These are phyloP conservation scores for Cyclocybe cylindracea DNA, from an alignment of 768 basidiomycete genomes.

Conservation along the genomic window DNA sequence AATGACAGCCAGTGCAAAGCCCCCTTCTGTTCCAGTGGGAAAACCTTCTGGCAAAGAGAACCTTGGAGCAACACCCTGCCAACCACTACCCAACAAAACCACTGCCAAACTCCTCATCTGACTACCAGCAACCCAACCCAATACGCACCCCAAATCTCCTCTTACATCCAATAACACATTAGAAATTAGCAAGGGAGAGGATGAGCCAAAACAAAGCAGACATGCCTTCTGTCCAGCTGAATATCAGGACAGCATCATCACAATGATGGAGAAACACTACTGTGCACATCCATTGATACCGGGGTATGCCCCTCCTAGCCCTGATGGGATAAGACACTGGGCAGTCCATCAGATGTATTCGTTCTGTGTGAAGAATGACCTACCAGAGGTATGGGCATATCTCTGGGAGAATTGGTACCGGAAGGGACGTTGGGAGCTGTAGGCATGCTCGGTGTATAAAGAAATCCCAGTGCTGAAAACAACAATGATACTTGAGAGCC, in stretches of 20 bases:
- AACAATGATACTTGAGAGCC: constrained; percentile 29
- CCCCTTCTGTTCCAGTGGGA: too few relatives aligned
- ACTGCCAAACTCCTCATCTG: too few relatives aligned
- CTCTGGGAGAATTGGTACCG: constrained; percentile 11
- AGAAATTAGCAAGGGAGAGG: too few relatives aligned
- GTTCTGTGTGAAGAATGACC: constrained; percentile 19
- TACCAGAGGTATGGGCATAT: constrained; percentile 26
- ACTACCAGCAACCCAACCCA: too few relatives aligned
- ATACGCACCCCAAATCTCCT: too few relatives aligned
- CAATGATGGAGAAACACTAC: constrained; percentile 23
- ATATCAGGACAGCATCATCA: constrained; percentile 15
- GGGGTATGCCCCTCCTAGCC: constrained; percentile 11
- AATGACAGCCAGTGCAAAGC: too few relatives aligned
- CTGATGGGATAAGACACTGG: constrained; percentile 15
- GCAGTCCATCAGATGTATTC: constrained; percentile 24
- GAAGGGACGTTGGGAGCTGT: constrained; percentile 26
- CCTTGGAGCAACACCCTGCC: too few relatives aligned
- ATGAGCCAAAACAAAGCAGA: too few relatives aligned
- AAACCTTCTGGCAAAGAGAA: too few relatives aligned
- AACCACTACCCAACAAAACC: too few relatives aligned
- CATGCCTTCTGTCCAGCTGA: too few relatives aligned
- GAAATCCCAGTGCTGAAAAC: constrained; percentile 24
- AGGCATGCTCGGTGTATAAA: constrained; percentile 18
- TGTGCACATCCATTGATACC: constrained; percentile 21
- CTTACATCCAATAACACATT: too few relatives aligned